Conservation (phyloP, 1,284 basidiomycete genomes). For the Irpex sp. region DNA sequence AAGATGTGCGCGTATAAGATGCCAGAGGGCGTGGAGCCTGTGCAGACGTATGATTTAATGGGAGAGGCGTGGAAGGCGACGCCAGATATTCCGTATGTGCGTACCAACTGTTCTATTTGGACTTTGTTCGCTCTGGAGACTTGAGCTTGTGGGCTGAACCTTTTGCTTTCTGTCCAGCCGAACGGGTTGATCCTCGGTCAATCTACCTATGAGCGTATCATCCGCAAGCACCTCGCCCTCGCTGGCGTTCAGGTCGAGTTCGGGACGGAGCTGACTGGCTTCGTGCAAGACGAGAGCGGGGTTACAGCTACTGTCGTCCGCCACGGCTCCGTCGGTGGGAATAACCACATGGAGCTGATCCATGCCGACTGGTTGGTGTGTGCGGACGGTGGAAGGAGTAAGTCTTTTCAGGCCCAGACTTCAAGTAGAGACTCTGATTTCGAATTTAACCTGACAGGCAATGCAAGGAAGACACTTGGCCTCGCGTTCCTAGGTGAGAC, state of each 20-base stretch:
- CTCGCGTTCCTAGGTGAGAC: constrained; percentile 30
- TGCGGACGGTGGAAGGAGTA: constrained; percentile 32
- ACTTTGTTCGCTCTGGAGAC: too few relatives aligned
- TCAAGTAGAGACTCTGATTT: neutral
- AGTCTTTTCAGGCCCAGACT: neutral
- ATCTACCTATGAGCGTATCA: constrained; percentile 9
- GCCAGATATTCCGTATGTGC: neutral
- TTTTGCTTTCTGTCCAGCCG: neutral
- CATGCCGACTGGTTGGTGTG: constrained; percentile 24
- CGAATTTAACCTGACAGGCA: constrained; percentile 12
- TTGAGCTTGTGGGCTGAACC: too few relatives aligned
- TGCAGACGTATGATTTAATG: neutral
- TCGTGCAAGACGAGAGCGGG: constrained; percentile 20
- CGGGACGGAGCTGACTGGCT: constrained; percentile 16
- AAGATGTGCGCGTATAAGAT: neutral
- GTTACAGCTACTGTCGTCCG: constrained; percentile 13
- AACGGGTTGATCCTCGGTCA: constrained; percentile 1
- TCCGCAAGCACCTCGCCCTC: neutral
- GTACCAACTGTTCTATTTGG: neutral
- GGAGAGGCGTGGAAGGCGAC: neutral
- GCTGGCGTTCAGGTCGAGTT: constrained; percentile 9
- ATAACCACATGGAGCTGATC: constrained; percentile 3
- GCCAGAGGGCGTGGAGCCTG: neutral
- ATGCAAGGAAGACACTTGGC: constrained; percentile 23
- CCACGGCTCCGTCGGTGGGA: neutral